phyloP scores from a whole-genome alignment of 441 rosid species.

The Eruca vesicaria region DNA sequence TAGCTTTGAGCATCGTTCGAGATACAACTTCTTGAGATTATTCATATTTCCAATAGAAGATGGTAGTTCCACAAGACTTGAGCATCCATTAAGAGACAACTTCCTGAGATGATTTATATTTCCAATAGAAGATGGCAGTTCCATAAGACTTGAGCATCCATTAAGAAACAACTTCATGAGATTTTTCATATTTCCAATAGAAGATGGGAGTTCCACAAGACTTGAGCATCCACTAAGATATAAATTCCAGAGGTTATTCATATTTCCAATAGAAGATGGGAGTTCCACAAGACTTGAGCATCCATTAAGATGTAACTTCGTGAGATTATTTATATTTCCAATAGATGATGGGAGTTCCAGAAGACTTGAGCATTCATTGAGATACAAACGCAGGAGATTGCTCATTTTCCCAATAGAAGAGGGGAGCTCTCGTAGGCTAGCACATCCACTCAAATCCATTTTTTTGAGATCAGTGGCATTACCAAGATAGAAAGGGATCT shows the following conservation, averaged over 20 bases:
- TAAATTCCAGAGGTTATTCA: background rate
- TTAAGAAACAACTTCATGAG: background rate
- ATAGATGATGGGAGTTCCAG: background rate
- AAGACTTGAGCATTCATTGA: background rate
- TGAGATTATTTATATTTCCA: background rate
- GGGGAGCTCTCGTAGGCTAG: background rate
- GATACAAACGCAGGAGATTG: background rate
- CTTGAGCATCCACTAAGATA: background rate
- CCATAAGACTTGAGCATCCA: background rate
- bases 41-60: background rate
- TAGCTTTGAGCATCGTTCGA: background rate
- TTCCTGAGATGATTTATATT: background rate
- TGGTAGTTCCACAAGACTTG: background rate
- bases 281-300: background rate
- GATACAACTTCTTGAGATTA: background rate
- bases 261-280: background rate
- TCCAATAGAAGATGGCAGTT: background rate
- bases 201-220: background rate
- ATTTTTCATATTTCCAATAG: background rate
- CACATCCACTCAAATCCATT: background rate
- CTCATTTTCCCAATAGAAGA: background rate
- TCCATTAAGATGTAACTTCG: background rate
- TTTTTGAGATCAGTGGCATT: background rate
- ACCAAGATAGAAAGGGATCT: background rate
- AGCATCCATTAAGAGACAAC: background rate